These are phyloP conservation scores for Lichtheimia ramosa DNA, from an alignment of 371 early-diverging fungal species.

Conservation along the genomic window DNA sequence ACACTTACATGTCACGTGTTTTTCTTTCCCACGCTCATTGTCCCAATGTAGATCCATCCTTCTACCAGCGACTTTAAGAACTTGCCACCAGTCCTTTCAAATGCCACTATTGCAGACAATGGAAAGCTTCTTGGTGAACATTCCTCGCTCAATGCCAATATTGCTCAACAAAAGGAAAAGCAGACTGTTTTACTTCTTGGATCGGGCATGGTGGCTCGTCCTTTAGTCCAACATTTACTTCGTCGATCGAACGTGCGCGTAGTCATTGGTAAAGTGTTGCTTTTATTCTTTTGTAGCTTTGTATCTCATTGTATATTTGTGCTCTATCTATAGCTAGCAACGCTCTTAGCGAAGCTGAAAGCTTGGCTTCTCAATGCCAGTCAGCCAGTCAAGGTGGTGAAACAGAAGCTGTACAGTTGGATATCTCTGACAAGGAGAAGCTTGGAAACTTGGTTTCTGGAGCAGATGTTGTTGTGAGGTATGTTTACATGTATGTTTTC, in stretches of 20 bases:
- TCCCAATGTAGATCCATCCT: slow-evolving; percentile 14
- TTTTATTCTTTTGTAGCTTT: too few relatives aligned
- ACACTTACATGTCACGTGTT: too few relatives aligned
- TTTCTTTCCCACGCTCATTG: background rate
- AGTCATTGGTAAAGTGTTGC: slow-evolving; percentile 61
- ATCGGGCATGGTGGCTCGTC: slow-evolving; percentile 92
- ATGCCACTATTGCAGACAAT: slow-evolving; percentile 78
- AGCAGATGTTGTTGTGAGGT: slow-evolving; percentile 90
- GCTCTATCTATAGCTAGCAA: slow-evolving; percentile 68
- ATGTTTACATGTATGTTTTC: background rate
- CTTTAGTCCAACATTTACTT: slow-evolving; percentile 82
- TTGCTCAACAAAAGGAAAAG: slow-evolving; percentile 22
- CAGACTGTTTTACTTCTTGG: slow-evolving; percentile 79
- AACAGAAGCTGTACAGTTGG: slow-evolving; percentile 51
- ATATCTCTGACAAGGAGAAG: slow-evolving; percentile 46
- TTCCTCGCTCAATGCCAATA: slow-evolving; percentile 33
- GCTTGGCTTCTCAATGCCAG: slow-evolving; percentile 51
- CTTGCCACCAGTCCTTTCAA: slow-evolving; percentile 43
- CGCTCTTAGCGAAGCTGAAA: slow-evolving; percentile 64
- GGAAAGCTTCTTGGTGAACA: slow-evolving; percentile 68
- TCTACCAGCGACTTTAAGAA: slow-evolving; percentile 7
- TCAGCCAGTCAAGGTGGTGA: slow-evolving; percentile 24
- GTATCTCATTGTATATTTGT: background rate
- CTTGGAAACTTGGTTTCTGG: slow-evolving; percentile 69
- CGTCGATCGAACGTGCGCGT: slow-evolving; percentile 65